Evolutionary conservation across 441 rosid genomes (phyloP).

Genomic region (Adansonia rubrostipa): DNA sequence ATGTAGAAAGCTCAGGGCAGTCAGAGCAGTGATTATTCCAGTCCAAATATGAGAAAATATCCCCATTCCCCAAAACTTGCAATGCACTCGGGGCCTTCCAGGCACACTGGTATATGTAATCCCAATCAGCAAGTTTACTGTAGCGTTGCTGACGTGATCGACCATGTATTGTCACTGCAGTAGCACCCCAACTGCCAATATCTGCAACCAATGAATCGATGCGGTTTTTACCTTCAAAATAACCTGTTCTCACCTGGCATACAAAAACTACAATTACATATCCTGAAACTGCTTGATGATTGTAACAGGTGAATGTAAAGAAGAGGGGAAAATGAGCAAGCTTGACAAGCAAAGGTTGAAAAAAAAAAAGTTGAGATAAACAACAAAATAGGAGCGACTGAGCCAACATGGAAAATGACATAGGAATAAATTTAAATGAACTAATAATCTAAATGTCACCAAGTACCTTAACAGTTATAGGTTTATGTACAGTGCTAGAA

Average conservation of each 20-base stretch:
- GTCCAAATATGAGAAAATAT: slow-evolving; percentile 73
- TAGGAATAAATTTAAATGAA: not conserved
- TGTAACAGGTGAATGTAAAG: not conserved
- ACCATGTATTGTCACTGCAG: slow-evolving; percentile 87
- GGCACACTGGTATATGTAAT: slow-evolving; percentile 73
- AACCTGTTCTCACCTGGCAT: slow-evolving; percentile 76
- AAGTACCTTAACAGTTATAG: slow-evolving; percentile 84
- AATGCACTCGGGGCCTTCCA: slow-evolving; percentile 62
- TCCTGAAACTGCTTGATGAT: slow-evolving; percentile 16
- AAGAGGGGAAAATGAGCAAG: slow-evolving; percentile 16
- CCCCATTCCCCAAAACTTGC: slow-evolving; percentile 91
- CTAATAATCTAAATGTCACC: slow-evolving; percentile 6
- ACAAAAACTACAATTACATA: slow-evolving; percentile 27
- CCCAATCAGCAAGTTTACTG: slow-evolving; percentile 93
- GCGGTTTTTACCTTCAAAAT: slow-evolving; percentile 79
- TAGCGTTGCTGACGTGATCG: slow-evolving; percentile 94
- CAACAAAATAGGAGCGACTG: not conserved
- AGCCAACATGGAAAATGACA: not conserved
- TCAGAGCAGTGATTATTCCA: slow-evolving; percentile 81
- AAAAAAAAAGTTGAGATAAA: not conserved
- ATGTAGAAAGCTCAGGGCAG: slow-evolving; percentile 75
- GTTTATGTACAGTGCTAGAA: slow-evolving; percentile 69
- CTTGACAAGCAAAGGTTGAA: slow-evolving; percentile 20
- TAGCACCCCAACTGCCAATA: slow-evolving; percentile 81
- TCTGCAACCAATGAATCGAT: slow-evolving; percentile 77